Percentiles rank a stretch among this genome's conserved stretches.
Evolutionary conservation across 805 yeast genomes (phyloP).

Genomic region (Candida wancherniae): DNA sequence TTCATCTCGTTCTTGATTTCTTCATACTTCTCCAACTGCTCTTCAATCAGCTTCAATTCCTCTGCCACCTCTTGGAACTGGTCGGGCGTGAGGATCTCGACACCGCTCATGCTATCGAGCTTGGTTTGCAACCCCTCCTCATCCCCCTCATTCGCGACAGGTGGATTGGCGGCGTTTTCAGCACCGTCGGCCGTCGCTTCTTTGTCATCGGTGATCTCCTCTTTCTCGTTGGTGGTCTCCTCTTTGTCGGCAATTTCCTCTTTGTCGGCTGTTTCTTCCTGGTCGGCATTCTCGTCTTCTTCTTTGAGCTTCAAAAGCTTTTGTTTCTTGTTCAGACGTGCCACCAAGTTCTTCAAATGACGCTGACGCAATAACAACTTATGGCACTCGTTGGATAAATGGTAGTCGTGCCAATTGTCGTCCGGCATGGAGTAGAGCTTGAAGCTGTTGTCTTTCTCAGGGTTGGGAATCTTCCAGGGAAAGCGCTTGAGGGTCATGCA

Average conservation of each 20-base stretch:
- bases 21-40: slow-evolving; percentile 35
- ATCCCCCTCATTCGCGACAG: slow-evolving; percentile 4
- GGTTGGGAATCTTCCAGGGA: slow-evolving; percentile 82
- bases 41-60: slow-evolving; percentile 36
- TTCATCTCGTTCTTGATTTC: slow-evolving; percentile 31
- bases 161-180: neutral
- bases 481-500: slow-evolving; percentile 82
- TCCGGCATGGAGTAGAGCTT: slow-evolving; percentile 60
- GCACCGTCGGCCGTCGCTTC: slow-evolving; percentile 2
- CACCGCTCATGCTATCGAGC: slow-evolving; percentile 17
- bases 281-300: slow-evolving; percentile 11
- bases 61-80: slow-evolving; percentile 28
- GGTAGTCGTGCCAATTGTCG: slow-evolving; percentile 74
- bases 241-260: neutral
- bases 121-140: too few species aligned
- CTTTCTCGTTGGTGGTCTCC: neutral
- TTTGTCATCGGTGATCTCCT: slow-evolving; percentile 10
- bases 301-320: slow-evolving; percentile 19
- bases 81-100: slow-evolving; percentile 29
- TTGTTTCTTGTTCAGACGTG: slow-evolving; percentile 39
- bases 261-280: neutral
- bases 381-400: slow-evolving; percentile 67
- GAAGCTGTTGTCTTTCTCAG: slow-evolving; percentile 58
- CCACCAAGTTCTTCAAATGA: slow-evolving; percentile 45
- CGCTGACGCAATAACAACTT: slow-evolving; percentile 57